A percentile compares a stretch with the other conserved stretches of the same genome.
These are phyloP conservation scores for Podaxis sp. DNA, from an alignment of 768 basidiomycete genomes.

Conservation along the genomic window DNA sequence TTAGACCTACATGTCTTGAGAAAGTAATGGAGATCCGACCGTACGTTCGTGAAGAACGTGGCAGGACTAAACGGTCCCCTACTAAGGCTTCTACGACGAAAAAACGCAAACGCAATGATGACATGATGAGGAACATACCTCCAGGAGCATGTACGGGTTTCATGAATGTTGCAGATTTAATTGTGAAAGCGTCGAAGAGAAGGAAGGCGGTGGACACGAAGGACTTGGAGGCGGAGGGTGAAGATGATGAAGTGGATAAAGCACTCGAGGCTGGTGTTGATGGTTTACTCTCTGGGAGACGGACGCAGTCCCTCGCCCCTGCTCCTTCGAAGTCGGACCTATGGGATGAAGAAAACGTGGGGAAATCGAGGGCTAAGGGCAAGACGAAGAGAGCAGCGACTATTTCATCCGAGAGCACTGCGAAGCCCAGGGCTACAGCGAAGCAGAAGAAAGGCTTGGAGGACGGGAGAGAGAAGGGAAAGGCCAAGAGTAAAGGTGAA, in stretches of 20 bases:
- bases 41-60: conserved; percentile 49
- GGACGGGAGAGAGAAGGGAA: conserved; percentile 20
- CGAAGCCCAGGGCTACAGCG: neutral
- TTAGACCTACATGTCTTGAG: conserved; percentile 75
- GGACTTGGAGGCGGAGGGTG: conserved; percentile 48
- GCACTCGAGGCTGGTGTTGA: conserved; percentile 59
- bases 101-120: conserved; percentile 71
- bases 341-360: neutral
- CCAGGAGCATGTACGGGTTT: conserved; percentile 68
- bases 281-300: conserved; percentile 31
- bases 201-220: conserved; percentile 39
- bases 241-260: conserved; percentile 66
- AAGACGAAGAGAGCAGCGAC: conserved; percentile 44
- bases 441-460: neutral
- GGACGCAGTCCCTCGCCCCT: conserved; percentile 44
- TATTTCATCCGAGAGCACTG: neutral
- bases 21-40: conserved; percentile 79
- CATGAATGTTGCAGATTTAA: conserved; percentile 59
- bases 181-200: conserved; percentile 46
- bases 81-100: conserved; percentile 20
- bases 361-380: conserved; percentile 27
- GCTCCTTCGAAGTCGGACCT: conserved; percentile 20
- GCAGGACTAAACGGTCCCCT: conserved; percentile 25
- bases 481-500: conserved; percentile 32
- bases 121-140: conserved; percentile 68